Evolutionary conservation across 1,284 basidiomycete species (phyloP).

Genomic region (Sphaerobolus stellatus): DNA sequence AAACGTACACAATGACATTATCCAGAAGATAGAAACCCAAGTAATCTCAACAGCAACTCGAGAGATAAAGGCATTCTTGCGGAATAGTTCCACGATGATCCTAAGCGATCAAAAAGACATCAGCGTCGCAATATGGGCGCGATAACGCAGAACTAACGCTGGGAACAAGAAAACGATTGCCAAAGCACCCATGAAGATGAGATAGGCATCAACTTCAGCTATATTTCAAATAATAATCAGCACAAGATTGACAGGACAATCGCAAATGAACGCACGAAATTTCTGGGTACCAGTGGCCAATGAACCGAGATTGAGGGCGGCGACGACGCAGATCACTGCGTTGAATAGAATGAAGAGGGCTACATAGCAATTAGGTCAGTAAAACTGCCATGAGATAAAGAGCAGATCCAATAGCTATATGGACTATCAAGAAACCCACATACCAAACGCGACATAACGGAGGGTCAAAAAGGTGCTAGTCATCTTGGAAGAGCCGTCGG

Average conservation of each 20-base stretch:
- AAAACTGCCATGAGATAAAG: slow-evolving; percentile 4
- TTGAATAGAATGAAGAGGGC: slow-evolving; percentile 63
- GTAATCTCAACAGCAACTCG: slow-evolving; percentile 70
- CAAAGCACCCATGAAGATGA: slow-evolving; percentile 60
- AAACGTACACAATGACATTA: slow-evolving; percentile 63
- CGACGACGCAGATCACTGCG: slow-evolving; percentile 62
- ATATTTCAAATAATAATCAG: background rate
- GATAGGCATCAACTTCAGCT: slow-evolving; percentile 58
- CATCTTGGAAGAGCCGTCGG: slow-evolving; percentile 23
- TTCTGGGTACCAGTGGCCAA: slow-evolving; percentile 35
- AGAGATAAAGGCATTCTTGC: slow-evolving; percentile 49
- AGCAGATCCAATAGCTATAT: background rate
- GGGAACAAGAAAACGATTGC: slow-evolving; percentile 58
- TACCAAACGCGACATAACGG: slow-evolving; percentile 42
- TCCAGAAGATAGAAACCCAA: slow-evolving; percentile 60
- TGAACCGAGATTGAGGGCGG: slow-evolving; percentile 64
- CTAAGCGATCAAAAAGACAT: slow-evolving; percentile 33
- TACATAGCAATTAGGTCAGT: slow-evolving; percentile 26
- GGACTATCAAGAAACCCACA: slow-evolving; percentile 21
- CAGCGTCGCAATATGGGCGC: slow-evolving; percentile 5
- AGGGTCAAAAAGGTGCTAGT: slow-evolving; percentile 29
- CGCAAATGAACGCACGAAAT: slow-evolving; percentile 32
- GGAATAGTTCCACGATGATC: slow-evolving; percentile 59
- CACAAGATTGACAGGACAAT: background rate
- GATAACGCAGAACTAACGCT: slow-evolving; percentile 44